Evolutionary conservation across 306 rosid genomes (phyloP).

Genomic region (Corylus avellana): DNA sequence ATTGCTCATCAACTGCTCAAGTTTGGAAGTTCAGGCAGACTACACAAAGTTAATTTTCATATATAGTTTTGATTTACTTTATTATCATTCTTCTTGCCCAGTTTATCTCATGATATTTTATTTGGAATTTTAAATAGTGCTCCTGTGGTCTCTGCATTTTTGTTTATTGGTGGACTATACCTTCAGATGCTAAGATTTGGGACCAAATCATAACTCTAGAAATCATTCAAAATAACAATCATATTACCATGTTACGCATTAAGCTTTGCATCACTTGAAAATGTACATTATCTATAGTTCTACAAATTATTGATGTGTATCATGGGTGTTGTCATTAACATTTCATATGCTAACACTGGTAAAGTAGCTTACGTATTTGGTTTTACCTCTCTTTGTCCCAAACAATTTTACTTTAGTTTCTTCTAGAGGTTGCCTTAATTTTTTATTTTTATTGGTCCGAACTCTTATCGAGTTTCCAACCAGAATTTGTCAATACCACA

Average conservation of each 20-base stretch:
- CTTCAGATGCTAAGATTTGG: background rate
- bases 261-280: background rate
- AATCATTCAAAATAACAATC: background rate
- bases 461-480: background rate
- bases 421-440: slow-evolving; percentile 1
- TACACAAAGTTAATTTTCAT: slow-evolving; percentile 61
- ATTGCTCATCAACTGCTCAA: slow-evolving; percentile 74
- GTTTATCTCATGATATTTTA: background rate
- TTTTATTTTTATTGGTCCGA: background rate
- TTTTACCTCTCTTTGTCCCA: background rate
- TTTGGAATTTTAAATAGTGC: background rate
- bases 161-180: background rate
- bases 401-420: background rate
- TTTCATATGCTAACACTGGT: background rate
- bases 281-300: background rate
- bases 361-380: background rate
- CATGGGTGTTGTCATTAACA: background rate
- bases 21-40: slow-evolving; percentile 86
- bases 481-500: background rate
- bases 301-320: background rate
- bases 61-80: slow-evolving; percentile 18
- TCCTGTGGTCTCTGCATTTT: background rate
- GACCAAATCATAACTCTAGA: background rate
- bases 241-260: background rate
- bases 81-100: slow-evolving; percentile 6